Percentiles rank a stretch among this genome's conserved stretches.
phyloP scores from a whole-genome alignment of 2,329 filamentous ascomycete genomes.

The Nannizzia gypsea region DNA sequence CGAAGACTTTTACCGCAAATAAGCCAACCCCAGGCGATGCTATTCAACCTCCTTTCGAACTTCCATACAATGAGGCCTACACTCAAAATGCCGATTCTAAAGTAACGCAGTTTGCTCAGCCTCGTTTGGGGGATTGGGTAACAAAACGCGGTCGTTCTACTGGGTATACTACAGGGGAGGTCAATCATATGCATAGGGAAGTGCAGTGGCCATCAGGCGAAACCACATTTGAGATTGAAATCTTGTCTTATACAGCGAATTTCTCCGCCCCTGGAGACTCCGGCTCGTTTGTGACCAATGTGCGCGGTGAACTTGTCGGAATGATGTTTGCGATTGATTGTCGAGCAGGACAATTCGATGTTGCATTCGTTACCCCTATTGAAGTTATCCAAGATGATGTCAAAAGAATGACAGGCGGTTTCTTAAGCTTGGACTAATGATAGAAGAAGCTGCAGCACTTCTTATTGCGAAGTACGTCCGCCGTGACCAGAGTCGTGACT shows the following conservation, averaged over 20 bases:
- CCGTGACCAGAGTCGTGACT: too few relatives aligned
- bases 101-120: background rate
- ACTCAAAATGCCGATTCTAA: background rate
- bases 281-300: background rate
- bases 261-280: background rate
- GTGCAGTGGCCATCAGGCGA: background rate
- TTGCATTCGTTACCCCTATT: too few relatives aligned
- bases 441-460: too few relatives aligned
- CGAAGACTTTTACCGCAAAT: background rate
- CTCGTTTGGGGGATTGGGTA: background rate
- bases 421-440: too few relatives aligned
- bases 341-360: too few relatives aligned
- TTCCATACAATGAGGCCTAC: background rate
- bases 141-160: background rate
- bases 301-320: background rate
- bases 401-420: too few relatives aligned
- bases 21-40: background rate
- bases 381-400: too few relatives aligned
- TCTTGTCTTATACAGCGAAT: background rate
- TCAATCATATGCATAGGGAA: background rate
- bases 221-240: background rate
- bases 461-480: too few relatives aligned
- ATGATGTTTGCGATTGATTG: too few relatives aligned
- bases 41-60: background rate
- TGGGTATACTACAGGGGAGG: background rate